phyloP scores from a whole-genome alignment of 176 grass and related monocot genomes.

The Triticum dicoccoides region DNA sequence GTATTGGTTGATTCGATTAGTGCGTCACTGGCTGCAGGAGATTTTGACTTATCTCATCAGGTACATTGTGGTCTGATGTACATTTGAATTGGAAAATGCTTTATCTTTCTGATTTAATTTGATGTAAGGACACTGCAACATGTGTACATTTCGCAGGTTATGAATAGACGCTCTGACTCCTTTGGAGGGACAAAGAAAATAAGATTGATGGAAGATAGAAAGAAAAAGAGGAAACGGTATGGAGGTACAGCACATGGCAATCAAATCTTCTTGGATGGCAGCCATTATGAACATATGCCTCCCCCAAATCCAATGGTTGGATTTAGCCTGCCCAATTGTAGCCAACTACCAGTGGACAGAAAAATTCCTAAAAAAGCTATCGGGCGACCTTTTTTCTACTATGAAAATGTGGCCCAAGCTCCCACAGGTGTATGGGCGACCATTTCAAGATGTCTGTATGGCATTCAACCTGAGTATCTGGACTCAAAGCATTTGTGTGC shows the following conservation, averaged over 20 bases:
- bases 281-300: not conserved
- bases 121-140: not conserved
- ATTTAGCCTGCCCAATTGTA: constrained; percentile 43
- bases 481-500: constrained; percentile 76
- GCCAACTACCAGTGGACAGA: constrained; percentile 11
- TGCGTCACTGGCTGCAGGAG: constrained; percentile 49
- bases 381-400: constrained; percentile 79
- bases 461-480: constrained; percentile 58
- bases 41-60: constrained; percentile 30
- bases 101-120: not conserved
- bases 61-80: constrained; percentile 26
- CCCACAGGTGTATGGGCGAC: constrained; percentile 66
- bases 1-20: constrained; percentile 66
- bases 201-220: not conserved
- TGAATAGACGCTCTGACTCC: not conserved
- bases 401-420: constrained; percentile 72
- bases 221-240: constrained; percentile 40
- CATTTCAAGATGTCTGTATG: constrained; percentile 62
- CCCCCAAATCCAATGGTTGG: constrained; percentile 60
- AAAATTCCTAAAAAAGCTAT: constrained; percentile 30
- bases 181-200: constrained; percentile 11
- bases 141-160: constrained; percentile 29
- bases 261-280: constrained; percentile 23
- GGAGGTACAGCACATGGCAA: constrained; percentile 15
- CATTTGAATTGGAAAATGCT: not conserved